Base-by-base conservation (phyloP, 2,329 filamentous ascomycete species). In the Ophiostoma ulmi region DNA sequence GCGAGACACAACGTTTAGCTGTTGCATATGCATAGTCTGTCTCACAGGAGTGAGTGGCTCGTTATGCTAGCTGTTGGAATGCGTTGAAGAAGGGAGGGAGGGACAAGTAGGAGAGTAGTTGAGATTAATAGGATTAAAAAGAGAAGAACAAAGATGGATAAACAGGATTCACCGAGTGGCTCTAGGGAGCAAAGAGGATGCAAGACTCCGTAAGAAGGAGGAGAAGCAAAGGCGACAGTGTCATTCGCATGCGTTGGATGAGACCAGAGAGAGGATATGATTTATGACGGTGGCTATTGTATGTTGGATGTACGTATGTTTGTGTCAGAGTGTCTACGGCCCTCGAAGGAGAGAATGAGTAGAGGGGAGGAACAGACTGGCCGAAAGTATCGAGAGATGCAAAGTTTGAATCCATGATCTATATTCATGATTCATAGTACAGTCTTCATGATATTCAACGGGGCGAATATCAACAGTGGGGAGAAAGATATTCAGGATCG, bases 181-280 rank as follows among this genome's bases (percentile, higher is more conserved):
- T 35, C 31, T 31, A 31, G 3, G 31, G 31, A 31, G 31, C 3
- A 31, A 3, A 3, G 31, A 64, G 17, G 35, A 38, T 48, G 44
- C 61, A 64, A 36, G 36, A 38, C 36, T 22, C 17, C 4, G 20
- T 36, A 64, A 14, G 22, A n/a, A 61, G 13, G 3, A 52, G n/a
- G 14, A 68, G 11, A 48, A 61, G 38, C 17, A 58, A 38, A 67
- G 63, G 44, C n/a, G n/a, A 36, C 61, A 36, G 61, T 64, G 61
- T 31, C 61, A 64, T 64, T 64, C 61, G 61, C 61, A 64, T 64
- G 61, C 61, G 35, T 36, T 11, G 39, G 31, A 64, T 64, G 61
- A 64, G 26, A 64, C 61, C 17, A 48, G 5, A 48, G 4, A 20
- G 14, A 26, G 26, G 36, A 41, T 65, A 38, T 65, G 63, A 65